A percentile compares a stretch with the other conserved stretches of the same genome.
phyloP scores from a whole-genome alignment of 192 early-diverging fungal species.

The Coemansia sp. region DNA sequence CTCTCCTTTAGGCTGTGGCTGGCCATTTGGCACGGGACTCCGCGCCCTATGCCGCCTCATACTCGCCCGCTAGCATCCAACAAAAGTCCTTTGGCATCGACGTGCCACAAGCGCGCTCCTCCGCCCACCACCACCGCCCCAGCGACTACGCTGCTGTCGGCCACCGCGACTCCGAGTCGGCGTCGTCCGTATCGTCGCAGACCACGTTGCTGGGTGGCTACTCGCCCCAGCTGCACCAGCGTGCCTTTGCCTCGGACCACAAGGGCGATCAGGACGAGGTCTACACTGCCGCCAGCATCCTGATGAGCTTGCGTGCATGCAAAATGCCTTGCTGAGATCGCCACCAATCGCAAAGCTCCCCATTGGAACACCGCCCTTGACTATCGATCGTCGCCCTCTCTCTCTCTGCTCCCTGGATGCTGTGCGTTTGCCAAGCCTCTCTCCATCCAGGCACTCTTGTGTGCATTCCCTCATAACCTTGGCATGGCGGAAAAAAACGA shows the following conservation, averaged over 20 bases:
- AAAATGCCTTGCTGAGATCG: slow-evolving; percentile 41
- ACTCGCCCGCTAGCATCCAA: not conserved
- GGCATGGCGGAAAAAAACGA: not conserved
- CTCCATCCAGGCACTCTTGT: not conserved
- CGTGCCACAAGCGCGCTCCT: slow-evolving; percentile 10
- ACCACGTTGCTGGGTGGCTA: slow-evolving; percentile 32
- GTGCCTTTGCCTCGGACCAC: slow-evolving; percentile 3
- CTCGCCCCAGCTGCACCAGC: slow-evolving; percentile 24
- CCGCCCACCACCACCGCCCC: not conserved
- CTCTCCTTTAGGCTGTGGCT: slow-evolving; percentile 9
- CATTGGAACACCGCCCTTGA: not conserved
- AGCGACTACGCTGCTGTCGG: slow-evolving; percentile 3
- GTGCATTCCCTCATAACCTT: not conserved
- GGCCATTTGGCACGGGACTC: slow-evolving; percentile 14
- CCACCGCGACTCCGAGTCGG: slow-evolving; percentile 43
- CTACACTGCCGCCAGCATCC: slow-evolving; percentile 49
- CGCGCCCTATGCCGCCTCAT: slow-evolving; percentile 6
- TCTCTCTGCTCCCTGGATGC: not conserved
- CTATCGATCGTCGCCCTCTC: not conserved
- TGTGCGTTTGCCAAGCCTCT: not conserved
- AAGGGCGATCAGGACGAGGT: slow-evolving; percentile 41
- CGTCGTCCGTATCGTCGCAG: slow-evolving; percentile 49
- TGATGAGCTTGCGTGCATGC: slow-evolving; percentile 54
- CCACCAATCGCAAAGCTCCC: slow-evolving; percentile 1
- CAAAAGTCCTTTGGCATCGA: slow-evolving; percentile 34